Percentiles rank a stretch among this genome's conserved stretches.
phyloP scores from a whole-genome alignment of 768 basidiomycete genomes.

The Tylopilus sp. region DNA sequence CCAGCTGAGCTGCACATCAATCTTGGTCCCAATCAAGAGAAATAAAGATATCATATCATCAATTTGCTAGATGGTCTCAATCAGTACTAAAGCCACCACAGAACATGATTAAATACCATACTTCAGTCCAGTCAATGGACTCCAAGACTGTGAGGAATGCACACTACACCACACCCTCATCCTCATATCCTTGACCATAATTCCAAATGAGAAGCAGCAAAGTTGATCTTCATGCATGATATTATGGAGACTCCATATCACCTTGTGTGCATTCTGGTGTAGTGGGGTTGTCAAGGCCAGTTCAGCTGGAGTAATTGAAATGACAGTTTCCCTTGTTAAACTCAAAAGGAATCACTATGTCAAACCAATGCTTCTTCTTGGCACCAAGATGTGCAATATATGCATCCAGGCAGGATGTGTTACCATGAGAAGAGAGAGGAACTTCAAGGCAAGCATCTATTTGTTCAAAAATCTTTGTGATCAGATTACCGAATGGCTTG shows the following conservation, averaged over 20 bases:
- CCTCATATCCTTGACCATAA: slow-evolving; percentile 23
- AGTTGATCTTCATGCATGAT: slow-evolving; percentile 29
- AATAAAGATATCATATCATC: too few species aligned
- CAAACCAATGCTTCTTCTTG: slow-evolving; percentile 3
- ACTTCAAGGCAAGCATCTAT: too few species aligned
- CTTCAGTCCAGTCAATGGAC: too few species aligned
- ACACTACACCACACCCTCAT: slow-evolving; percentile 28
- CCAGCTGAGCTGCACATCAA: too few species aligned
- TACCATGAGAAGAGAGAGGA: too few species aligned
- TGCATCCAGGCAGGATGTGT: too few species aligned
- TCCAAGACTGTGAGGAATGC: background rate
- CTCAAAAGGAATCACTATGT: slow-evolving; percentile 8
- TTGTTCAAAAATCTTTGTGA: too few species aligned
- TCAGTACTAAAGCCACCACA: too few species aligned
- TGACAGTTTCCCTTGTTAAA: slow-evolving; percentile 5
- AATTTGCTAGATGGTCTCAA: too few species aligned
- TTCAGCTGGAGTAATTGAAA: background rate
- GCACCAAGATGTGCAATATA: background rate
- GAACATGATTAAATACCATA: too few species aligned
- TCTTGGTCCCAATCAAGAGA: too few species aligned
- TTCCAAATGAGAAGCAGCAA: slow-evolving; percentile 24
- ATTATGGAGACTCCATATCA: slow-evolving; percentile 26
- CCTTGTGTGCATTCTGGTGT: slow-evolving; percentile 15
- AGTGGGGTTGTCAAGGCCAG: background rate
- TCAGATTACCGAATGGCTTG: too few species aligned